phyloP scores from a whole-genome alignment of 1,139 yeast genomes.

The Pichia sp. region DNA sequence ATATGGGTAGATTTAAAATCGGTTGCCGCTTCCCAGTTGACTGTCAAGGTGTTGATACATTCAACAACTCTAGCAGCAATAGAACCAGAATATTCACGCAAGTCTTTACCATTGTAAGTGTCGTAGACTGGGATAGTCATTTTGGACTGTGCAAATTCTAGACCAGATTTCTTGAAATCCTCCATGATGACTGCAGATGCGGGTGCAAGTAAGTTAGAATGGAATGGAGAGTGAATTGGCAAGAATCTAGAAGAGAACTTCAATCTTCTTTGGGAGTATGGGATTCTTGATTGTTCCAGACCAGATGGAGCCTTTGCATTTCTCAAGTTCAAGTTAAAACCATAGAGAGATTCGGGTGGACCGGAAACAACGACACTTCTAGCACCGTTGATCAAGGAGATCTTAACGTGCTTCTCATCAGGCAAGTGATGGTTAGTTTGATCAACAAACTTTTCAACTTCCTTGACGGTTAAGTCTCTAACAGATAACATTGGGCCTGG shows the following conservation, averaged over 20 bases:
- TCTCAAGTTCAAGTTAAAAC: conserved; percentile 86
- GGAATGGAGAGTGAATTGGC: conserved; percentile 97
- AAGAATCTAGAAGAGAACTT: conserved; percentile 89
- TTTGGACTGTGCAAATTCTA: conserved; percentile 48
- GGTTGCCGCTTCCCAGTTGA: conserved; percentile 92
- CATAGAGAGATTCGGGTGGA: conserved; percentile 98
- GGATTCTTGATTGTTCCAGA: conserved; percentile 90
- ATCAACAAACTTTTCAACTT: conserved; percentile 72
- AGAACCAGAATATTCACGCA: conserved; percentile 47
- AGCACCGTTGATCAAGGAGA: conserved; percentile 91
- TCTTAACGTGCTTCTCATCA: conserved; percentile 78
- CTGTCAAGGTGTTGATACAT: conserved; percentile 84
- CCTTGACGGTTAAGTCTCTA: conserved; percentile 74
- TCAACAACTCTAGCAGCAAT: conserved; percentile 62
- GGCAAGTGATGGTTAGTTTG: conserved; percentile 94
- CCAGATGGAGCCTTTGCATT: conserved; percentile 94
- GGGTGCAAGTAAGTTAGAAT: conserved; percentile 71
- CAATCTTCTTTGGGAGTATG: conserved; percentile 87
- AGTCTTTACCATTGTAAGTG: conserved; percentile 78
- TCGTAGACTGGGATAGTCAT: conserved; percentile 85
- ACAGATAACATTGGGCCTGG: conserved; percentile 98
- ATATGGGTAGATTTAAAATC: conserved; percentile 76
- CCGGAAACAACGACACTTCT: conserved; percentile 94
- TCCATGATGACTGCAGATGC: conserved; percentile 62
- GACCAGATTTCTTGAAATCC: conserved; percentile 54